Evolutionary conservation across 169 alveolate species (phyloP), one percentile per base, ranked within the genome.

Genomic region (Toxoplasma gondii): DNA sequence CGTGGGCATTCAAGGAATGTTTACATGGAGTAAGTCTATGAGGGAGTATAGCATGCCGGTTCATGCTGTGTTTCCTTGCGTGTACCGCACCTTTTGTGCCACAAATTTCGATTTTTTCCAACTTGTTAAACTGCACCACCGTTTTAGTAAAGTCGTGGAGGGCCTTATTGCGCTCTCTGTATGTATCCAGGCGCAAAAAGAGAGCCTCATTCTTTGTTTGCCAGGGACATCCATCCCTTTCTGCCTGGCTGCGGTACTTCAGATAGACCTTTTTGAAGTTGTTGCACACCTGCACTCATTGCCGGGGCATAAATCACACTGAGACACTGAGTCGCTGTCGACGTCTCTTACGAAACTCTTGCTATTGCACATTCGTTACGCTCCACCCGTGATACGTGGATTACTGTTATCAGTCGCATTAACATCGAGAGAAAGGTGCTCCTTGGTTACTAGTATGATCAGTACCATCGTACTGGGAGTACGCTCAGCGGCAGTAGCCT

Each of bases 111-210:
- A 98, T 98, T 91, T 98, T 96, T 70, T 98, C 98, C 93, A 98
- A 97, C 96, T 98, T 98, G 93, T 95, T 96, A 94, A 98, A 98
- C 94, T 98, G 98, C 74, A 98, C 98, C 49, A 97, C 97, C 16
- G 99, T 98, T 95, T 95, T 96, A 19, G 99, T 98, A 88, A 98
- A 97, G 93, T 98, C 98, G 88, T 97, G 96, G 69, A 98, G 98
- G 91, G 98, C 99, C 43, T 98, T 98, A 95, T 98, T 97, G 93
- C 99, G 97, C 93, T 98, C 99, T 70, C 98, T 94, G 97, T 98
- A 98, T 29, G 99, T 96, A 95, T 98, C 99, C 41, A 98, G 97
- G 92, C 99, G 96, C 45, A 97, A 98, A 96, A 98, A 98, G 49
- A 98, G 94, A 39, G 98, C 99, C 87, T 97, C 97, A 54, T 98